These are phyloP conservation scores for Austroboletus niveus DNA, from an alignment of 1,284 basidiomycete genomes.

Conservation along the genomic window DNA sequence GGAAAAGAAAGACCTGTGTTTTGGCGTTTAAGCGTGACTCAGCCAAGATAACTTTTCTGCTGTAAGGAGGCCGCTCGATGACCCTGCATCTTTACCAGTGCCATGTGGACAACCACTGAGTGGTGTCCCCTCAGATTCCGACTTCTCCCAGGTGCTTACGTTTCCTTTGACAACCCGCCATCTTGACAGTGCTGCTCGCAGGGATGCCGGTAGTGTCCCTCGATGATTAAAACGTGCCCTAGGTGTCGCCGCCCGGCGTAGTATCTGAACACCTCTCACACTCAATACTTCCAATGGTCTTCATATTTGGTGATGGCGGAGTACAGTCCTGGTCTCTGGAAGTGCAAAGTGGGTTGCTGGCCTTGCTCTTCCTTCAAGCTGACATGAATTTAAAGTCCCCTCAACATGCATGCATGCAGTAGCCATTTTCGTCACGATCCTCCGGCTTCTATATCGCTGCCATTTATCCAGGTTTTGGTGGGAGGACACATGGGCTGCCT, in stretches of 20 bases:
- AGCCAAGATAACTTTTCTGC: too few species aligned
- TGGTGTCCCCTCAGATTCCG: not conserved
- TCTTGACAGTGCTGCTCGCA: not conserved
- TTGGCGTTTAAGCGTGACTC: too few species aligned
- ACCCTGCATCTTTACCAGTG: not conserved
- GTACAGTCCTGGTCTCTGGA: conserved; percentile 7
- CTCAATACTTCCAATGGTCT: not conserved
- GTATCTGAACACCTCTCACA: not conserved
- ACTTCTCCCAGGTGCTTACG: not conserved
- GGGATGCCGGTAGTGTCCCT: not conserved
- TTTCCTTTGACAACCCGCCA: not conserved
- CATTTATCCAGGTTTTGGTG: conserved; percentile 19
- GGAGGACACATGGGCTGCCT: conserved; percentile 26
- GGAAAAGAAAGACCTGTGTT: too few species aligned
- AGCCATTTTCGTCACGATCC: conserved; percentile 17
- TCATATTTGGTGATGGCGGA: not conserved
- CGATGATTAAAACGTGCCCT: not conserved
- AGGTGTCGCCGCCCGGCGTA: not conserved
- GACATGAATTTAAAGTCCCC: conserved; percentile 10
- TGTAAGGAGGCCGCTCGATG: too few species aligned
- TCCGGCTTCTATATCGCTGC: conserved; percentile 24
- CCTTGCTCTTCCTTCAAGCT: not conserved
- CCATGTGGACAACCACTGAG: not conserved
- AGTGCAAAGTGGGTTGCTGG: conserved; percentile 11
- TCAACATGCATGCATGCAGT: conserved; percentile 17